Evolutionary conservation across 2,329 filamentous ascomycete species (phyloP).

Genomic region (Claviceps citrina): DNA sequence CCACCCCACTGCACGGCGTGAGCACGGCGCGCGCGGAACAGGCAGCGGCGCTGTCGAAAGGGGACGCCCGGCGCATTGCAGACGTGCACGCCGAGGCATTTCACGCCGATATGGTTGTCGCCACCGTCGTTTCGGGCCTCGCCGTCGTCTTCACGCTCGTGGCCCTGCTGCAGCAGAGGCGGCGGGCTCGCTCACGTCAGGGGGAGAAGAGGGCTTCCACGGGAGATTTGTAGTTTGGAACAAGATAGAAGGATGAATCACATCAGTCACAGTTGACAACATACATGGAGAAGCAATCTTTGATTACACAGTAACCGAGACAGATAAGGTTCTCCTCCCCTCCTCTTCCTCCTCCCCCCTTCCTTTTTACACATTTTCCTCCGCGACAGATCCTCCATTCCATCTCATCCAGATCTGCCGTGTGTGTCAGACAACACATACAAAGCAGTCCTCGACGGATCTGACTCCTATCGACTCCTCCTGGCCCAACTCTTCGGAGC

Average conservation of each 20-base stretch:
- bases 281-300: too few species aligned
- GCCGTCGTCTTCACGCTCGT: slow-evolving; percentile 24
- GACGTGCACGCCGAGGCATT: slow-evolving; percentile 30
- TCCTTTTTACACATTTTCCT: background rate
- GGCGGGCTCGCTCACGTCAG: background rate
- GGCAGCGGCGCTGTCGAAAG: slow-evolving; percentile 14
- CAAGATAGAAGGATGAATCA: too few species aligned
- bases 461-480: background rate
- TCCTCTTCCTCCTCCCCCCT: background rate
- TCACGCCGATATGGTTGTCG: slow-evolving; percentile 30
- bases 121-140: slow-evolving; percentile 24
- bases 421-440: slow-evolving; percentile 7
- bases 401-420: background rate
- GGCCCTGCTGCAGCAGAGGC: background rate
- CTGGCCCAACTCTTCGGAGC: background rate
- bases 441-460: slow-evolving; percentile 2
- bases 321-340: background rate
- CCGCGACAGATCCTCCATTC: background rate
- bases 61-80: slow-evolving; percentile 11
- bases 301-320: slow-evolving; percentile 1
- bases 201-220: background rate
- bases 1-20: background rate
- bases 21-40: slow-evolving; percentile 11
- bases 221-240: too few species aligned
- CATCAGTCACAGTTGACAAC: too few species aligned